A percentile compares a stretch with the other conserved stretches of the same genome.
These are phyloP conservation scores for Galeopsis tetrahit DNA, from an alignment of 257 asterid species.

Conservation along the genomic window DNA sequence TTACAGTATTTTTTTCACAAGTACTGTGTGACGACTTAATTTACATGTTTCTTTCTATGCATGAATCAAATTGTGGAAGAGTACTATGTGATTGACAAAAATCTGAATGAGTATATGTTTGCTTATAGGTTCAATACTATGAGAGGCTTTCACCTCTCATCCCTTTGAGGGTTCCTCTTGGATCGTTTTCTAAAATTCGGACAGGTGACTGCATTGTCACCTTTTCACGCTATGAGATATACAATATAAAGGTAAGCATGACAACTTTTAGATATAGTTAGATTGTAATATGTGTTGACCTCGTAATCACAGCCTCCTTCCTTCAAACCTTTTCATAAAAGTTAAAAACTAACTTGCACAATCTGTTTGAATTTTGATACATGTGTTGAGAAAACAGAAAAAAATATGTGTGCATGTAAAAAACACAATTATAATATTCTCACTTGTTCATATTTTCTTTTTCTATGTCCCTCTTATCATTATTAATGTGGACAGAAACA, in stretches of 20 bases:
- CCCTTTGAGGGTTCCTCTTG: conserved; percentile 74
- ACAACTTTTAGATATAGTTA: conserved; percentile 13
- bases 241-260: conserved; percentile 68
- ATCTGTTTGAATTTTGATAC: conserved; percentile 5
- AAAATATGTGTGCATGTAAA: conserved; percentile 1
- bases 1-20: conserved; percentile 15
- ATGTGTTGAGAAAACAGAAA: not conserved
- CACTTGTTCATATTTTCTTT: conserved; percentile 26
- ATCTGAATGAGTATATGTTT: conserved; percentile 25
- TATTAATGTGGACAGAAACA: conserved; percentile 57
- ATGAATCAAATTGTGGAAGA: conserved; percentile 14
- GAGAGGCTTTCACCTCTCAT: conserved; percentile 97
- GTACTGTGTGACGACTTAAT: not conserved
- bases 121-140: conserved; percentile 71
- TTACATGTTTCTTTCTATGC: conserved; percentile 4
- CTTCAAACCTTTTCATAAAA: not conserved
- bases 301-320: not conserved
- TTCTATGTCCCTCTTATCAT: conserved; percentile 26
- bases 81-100: not conserved
- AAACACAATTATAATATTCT: not conserved
- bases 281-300: not conserved
- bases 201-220: conserved; percentile 96
- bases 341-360: not conserved
- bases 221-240: conserved; percentile 80
- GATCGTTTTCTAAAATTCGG: conserved; percentile 66